Conservation (phyloP, 768 basidiomycete species). For the Multifurca ochricompacta region DNA sequence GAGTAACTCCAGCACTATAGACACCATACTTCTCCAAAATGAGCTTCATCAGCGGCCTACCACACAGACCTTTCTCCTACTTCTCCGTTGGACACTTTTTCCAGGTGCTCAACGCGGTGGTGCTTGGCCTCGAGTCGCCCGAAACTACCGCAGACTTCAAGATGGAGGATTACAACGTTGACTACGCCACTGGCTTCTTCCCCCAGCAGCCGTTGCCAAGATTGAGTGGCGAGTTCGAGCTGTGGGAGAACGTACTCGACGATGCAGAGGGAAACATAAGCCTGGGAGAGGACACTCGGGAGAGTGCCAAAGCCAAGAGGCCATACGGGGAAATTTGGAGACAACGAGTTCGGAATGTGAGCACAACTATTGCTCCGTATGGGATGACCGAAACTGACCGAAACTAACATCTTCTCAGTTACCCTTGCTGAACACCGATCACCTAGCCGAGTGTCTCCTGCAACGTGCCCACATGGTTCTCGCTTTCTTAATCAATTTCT, state of each 20-base stretch:
- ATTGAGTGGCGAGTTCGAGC: conserved; percentile 43
- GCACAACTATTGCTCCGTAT: conserved; percentile 25
- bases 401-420: conserved; percentile 39
- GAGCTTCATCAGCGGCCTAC: conserved; percentile 8
- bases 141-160: conserved; percentile 4
- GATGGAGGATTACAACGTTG: conserved; percentile 41
- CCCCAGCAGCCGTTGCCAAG: conserved; percentile 55
- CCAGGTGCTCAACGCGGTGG: conserved; percentile 7
- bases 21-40: not conserved
- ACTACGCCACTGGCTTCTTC: conserved; percentile 73
- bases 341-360: conserved; percentile 49
- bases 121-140: conserved; percentile 3
- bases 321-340: conserved; percentile 64
- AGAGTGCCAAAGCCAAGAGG: conserved; percentile 41
- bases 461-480: conserved; percentile 87
- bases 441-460: conserved; percentile 46
- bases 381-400: not conserved
- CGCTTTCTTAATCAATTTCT: conserved; percentile 85
- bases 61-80: conserved; percentile 5
- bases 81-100: conserved; percentile 18
- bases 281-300: conserved; percentile 49
- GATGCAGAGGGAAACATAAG: conserved; percentile 47
- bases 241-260: conserved; percentile 66
- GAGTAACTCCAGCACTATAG: not conserved
- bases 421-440: conserved; percentile 54